These are phyloP conservation scores for Wickerhamomyces queroliae DNA, from an alignment of 805 yeast genomes.

Conservation along the genomic window DNA sequence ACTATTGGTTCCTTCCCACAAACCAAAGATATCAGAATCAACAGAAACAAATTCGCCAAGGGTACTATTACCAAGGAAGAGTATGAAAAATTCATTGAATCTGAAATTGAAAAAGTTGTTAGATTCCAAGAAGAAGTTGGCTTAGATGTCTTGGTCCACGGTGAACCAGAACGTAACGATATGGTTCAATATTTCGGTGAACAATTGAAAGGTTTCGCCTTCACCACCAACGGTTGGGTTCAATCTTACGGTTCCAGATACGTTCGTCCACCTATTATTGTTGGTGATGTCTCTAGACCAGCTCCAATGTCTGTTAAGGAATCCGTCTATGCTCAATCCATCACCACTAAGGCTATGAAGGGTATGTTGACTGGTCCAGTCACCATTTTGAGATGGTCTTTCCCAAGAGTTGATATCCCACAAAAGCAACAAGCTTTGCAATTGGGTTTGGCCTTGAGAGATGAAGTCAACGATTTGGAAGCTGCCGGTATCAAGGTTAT, in stretches of 20 bases:
- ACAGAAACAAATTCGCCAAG: conserved; percentile 97
- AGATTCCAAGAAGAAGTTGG: conserved; percentile 99
- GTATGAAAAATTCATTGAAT: conserved; percentile 93
- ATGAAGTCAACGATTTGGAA: conserved; percentile 97
- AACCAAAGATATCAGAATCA: conserved; percentile 97
- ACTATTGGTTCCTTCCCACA: conserved; percentile 99
- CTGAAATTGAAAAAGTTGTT: conserved; percentile 93
- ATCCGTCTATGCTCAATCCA: conserved; percentile 97
- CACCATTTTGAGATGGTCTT: conserved; percentile 99
- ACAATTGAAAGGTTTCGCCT: conserved; percentile 95
- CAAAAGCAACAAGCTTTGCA: conserved; percentile 93
- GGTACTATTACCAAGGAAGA: conserved; percentile 94
- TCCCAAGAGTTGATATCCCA: conserved; percentile 98
- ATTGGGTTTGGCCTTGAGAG: conserved; percentile 96
- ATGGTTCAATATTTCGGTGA: conserved; percentile 99
- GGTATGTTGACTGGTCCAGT: conserved; percentile 99
- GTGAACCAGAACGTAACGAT: conserved; percentile 99
- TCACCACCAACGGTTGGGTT: conserved; percentile 99
- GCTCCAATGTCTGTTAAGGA: conserved; percentile 98
- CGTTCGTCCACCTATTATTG: conserved; percentile 99
- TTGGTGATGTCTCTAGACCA: conserved; percentile 99
- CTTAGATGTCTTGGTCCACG: conserved; percentile 96
- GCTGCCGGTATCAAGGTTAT: conserved; percentile 96
- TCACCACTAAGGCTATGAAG: conserved; percentile 94
- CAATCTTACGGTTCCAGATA: conserved; percentile 99